Percentiles rank a stretch among this genome's conserved stretches.
Conservation (phyloP, 129 eudicot genomes). For the Escallonia rubra region DNA sequence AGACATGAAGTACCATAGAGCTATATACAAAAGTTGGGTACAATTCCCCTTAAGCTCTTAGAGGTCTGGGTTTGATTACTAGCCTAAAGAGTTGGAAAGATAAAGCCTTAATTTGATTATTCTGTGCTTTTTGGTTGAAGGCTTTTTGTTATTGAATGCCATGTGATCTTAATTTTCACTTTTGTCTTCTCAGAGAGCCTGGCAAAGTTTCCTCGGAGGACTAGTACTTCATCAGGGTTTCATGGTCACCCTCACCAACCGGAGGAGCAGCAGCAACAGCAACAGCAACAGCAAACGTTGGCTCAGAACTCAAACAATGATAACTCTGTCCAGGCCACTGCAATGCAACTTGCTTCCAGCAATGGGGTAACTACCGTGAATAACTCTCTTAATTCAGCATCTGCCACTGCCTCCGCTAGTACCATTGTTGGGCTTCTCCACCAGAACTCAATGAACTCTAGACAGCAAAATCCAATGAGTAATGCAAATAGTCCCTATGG, state of each 20-base stretch:
- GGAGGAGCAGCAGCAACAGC: slow-evolving; percentile 60
- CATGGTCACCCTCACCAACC: slow-evolving; percentile 62
- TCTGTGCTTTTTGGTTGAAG: too few relatives aligned
- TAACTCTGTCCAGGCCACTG: slow-evolving; percentile 30
- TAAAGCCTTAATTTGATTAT: too few relatives aligned
- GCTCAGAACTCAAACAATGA: slow-evolving; percentile 58
- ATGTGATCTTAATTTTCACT: background rate
- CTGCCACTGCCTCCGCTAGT: slow-evolving; percentile 48
- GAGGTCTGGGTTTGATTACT: too few relatives aligned
- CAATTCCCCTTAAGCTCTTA: too few relatives aligned
- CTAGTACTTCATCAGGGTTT: slow-evolving; percentile 48
- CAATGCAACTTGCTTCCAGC: slow-evolving; percentile 47
- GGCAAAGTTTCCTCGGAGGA: slow-evolving; percentile 79
- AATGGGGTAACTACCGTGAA: slow-evolving; percentile 52
- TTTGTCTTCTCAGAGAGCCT: slow-evolving; percentile 70
- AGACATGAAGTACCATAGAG: too few relatives aligned
- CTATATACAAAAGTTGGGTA: too few relatives aligned
- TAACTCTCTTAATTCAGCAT: slow-evolving; percentile 41
- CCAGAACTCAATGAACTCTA: slow-evolving; percentile 72
- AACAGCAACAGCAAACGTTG: slow-evolving; percentile 39
- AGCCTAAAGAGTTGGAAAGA: too few relatives aligned
- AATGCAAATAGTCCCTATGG: slow-evolving; percentile 48
- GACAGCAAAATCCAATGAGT: slow-evolving; percentile 63
- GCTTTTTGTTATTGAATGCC: background rate
- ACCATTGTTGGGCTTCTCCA: slow-evolving; percentile 68